Evolutionary conservation across 2,329 filamentous ascomycete genomes (phyloP).

Genomic region (Uncinocarpus reesii): DNA sequence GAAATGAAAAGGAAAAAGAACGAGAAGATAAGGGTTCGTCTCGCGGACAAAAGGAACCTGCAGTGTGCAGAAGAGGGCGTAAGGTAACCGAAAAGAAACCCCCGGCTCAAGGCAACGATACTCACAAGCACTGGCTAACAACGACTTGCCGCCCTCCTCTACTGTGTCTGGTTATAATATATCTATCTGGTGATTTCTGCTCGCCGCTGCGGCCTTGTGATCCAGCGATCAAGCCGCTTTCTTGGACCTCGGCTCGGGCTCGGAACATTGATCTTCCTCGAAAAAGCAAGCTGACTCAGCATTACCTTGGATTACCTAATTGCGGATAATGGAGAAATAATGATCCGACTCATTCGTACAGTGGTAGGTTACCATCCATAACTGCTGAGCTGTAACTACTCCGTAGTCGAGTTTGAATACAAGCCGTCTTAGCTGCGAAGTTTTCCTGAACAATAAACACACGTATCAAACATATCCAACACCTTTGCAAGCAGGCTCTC

Average conservation of each 20-base stretch:
- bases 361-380: too few species aligned
- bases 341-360: too few species aligned
- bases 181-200: neutral
- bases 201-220: neutral
- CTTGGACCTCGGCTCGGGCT: conserved; percentile 1
- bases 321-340: neutral
- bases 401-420: too few species aligned
- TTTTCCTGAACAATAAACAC: conserved; percentile 17
- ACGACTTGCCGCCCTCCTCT: too few species aligned
- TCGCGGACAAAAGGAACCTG: too few species aligned
- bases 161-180: neutral
- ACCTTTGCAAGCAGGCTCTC: conserved; percentile 8
- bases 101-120: too few species aligned
- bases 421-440: conserved; percentile 9
- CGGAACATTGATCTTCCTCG: neutral
- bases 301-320: neutral
- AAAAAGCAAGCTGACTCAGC: neutral
- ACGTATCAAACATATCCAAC: conserved; percentile 14
- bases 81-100: too few species aligned
- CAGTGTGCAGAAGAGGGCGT: too few species aligned
- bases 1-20: neutral
- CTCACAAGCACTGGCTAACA: too few species aligned
- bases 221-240: neutral
- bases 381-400: too few species aligned
- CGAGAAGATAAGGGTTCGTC: neutral